Evolutionary conservation across 129 eudicot species (phyloP).

Genomic region (Helichrysum umbraculigerum): DNA sequence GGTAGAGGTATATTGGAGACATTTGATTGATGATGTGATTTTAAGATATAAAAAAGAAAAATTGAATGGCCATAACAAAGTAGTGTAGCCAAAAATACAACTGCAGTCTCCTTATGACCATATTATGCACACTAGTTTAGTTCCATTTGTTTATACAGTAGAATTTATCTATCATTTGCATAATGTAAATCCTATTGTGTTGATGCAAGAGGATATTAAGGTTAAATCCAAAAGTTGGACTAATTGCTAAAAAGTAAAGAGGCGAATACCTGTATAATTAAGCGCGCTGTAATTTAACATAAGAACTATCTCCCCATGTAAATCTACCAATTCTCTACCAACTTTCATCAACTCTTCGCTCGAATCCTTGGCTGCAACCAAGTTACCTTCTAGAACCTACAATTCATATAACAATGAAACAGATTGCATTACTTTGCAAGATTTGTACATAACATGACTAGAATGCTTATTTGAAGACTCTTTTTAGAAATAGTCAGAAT

Average conservation of each 20-base stretch:
- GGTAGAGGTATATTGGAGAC: no score
- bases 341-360: constrained; percentile 45
- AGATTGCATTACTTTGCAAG: neutral
- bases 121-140: no score
- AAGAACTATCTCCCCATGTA: constrained; percentile 82
- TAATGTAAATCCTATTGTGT: no score
- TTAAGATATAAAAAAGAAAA: no score
- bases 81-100: no score
- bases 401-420: constrained; percentile 12
- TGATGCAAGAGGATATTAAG: no score
- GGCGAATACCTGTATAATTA: constrained; percentile 58
- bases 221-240: no score
- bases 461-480: neutral
- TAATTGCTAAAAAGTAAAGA: neutral
- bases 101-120: no score
- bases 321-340: constrained; percentile 56
- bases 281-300: constrained; percentile 76
- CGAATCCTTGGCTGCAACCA: constrained; percentile 48
- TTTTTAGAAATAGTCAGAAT: neutral
- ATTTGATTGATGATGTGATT: no score
- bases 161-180: no score
- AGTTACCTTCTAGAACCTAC: constrained; percentile 63
- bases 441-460: neutral
- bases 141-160: no score
- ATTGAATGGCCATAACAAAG: no score